phyloP scores from a whole-genome alignment of 106 monocot species.

The Amphibolis antarctica region DNA sequence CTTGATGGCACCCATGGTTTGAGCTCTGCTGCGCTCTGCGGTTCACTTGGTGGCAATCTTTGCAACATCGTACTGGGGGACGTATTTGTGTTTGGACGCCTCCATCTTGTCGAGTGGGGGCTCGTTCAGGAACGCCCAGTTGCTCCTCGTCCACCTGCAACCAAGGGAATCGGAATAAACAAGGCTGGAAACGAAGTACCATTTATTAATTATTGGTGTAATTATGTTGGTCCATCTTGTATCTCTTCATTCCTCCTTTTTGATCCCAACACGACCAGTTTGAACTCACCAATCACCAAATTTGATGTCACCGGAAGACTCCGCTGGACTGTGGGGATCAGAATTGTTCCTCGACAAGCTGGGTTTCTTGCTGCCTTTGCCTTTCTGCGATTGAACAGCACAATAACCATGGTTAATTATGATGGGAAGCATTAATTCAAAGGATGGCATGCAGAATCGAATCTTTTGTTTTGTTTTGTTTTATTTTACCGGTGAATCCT shows the following conservation, averaged over 20 bases:
- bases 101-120: constrained; percentile 28
- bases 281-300: constrained; percentile 17
- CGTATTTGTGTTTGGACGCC: constrained; percentile 24
- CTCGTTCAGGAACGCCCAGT: constrained; percentile 60
- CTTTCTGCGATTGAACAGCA: neutral
- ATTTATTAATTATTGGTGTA: no score
- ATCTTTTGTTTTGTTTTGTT: no score
- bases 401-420: no score
- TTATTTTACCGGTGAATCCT: constrained; percentile 5
- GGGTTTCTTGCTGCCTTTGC: neutral
- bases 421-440: no score
- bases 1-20: no score
- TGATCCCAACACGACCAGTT: no score
- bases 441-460: no score
- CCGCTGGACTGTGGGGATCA: neutral
- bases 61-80: constrained; percentile 37
- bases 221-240: no score
- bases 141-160: constrained; percentile 57
- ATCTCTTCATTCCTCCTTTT: neutral
- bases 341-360: neutral
- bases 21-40: neutral
- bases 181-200: neutral
- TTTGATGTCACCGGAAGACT: constrained; percentile 3
- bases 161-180: neutral
- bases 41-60: constrained; percentile 15